phyloP scores from a whole-genome alignment of 2,329 filamentous ascomycete genomes.

The Phaeosphaeriaceae sp. region DNA sequence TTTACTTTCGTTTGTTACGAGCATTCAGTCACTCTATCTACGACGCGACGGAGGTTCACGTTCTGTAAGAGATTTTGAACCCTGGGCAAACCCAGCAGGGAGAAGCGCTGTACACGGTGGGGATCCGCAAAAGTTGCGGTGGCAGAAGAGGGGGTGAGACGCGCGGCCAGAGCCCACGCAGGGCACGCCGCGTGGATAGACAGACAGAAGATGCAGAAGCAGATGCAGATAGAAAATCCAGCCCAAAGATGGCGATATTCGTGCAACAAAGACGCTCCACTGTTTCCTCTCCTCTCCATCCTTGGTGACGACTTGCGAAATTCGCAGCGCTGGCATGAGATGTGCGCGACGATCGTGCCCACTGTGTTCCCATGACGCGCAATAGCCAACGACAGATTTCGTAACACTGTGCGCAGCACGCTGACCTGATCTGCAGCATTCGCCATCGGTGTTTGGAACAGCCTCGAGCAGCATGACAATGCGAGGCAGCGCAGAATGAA shows the following conservation, averaged over 20 bases:
- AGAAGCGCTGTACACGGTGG: slow-evolving; percentile 25
- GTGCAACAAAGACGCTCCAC: slow-evolving; percentile 4
- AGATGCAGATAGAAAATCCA: slow-evolving; percentile 15
- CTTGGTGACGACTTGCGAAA: background rate
- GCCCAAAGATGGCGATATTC: slow-evolving; percentile 20
- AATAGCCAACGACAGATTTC: background rate
- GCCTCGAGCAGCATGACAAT: background rate
- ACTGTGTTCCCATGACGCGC: slow-evolving; percentile 3
- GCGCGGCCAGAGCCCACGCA: slow-evolving; percentile 25
- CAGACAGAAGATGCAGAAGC: background rate
- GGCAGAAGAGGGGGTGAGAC: slow-evolving; percentile 25
- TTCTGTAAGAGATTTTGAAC: slow-evolving; percentile 9
- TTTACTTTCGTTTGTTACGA: slow-evolving; percentile 31
- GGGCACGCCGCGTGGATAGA: slow-evolving; percentile 7
- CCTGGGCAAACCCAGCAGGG: slow-evolving; percentile 15
- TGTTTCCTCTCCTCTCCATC: background rate
- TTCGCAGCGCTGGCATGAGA: background rate
- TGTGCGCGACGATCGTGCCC: background rate
- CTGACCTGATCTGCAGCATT: slow-evolving; percentile 1
- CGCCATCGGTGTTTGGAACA: background rate
- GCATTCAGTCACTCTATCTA: slow-evolving; percentile 23
- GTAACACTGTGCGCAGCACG: background rate
- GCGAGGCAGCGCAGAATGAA: background rate
- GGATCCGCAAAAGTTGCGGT: slow-evolving; percentile 14
- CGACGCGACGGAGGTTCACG: slow-evolving; percentile 24